Evolutionary conservation across 495 filamentous ascomycete species (phyloP).

Genomic region (Zalerion maritima): DNA sequence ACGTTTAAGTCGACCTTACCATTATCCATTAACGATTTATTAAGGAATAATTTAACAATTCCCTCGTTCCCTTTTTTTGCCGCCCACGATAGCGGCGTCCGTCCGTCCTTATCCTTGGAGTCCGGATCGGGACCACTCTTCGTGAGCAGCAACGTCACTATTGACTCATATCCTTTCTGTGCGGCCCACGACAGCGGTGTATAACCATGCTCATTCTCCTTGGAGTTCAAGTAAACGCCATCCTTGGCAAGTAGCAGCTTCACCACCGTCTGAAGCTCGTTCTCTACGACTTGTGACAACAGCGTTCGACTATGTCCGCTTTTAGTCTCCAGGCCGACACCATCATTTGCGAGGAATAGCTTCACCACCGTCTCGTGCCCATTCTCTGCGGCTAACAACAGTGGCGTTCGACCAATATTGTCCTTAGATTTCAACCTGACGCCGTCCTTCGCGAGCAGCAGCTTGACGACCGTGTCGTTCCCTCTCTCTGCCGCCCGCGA

Average conservation of each 20-base stretch:
- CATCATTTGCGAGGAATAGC: constrained; percentile 15
- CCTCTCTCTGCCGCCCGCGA: constrained; percentile 12
- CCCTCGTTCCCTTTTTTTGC: constrained; percentile 19
- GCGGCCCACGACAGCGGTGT: constrained; percentile 25
- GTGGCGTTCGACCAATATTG: constrained; percentile 13
- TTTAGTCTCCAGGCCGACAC: constrained; percentile 5
- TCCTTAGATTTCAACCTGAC: constrained; percentile 6
- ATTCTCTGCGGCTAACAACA: constrained; percentile 20
- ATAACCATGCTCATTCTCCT: constrained; percentile 4
- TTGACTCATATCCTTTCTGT: constrained; percentile 16
- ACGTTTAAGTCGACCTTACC: no score
- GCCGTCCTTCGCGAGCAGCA: constrained; percentile 9
- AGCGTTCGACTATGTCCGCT: constrained; percentile 4
- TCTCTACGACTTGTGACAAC: constrained; percentile 7
- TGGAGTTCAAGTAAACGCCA: constrained; percentile 2
- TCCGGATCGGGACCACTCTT: constrained; percentile 2
- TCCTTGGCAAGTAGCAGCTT: constrained; percentile 11
- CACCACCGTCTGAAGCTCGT: constrained; percentile 11
- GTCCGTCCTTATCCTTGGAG: constrained; percentile 9
- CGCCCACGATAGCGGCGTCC: constrained; percentile 22
- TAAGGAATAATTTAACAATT: constrained; percentile 18
- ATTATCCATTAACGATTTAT: no score
- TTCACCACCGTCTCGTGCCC: constrained; percentile 21
- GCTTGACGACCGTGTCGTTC: constrained; percentile 9
- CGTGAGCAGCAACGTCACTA: constrained; percentile 16